These are phyloP conservation scores for Cryptomeria japonica DNA, from an alignment of 75 land plant species.

Conservation along the genomic window DNA sequence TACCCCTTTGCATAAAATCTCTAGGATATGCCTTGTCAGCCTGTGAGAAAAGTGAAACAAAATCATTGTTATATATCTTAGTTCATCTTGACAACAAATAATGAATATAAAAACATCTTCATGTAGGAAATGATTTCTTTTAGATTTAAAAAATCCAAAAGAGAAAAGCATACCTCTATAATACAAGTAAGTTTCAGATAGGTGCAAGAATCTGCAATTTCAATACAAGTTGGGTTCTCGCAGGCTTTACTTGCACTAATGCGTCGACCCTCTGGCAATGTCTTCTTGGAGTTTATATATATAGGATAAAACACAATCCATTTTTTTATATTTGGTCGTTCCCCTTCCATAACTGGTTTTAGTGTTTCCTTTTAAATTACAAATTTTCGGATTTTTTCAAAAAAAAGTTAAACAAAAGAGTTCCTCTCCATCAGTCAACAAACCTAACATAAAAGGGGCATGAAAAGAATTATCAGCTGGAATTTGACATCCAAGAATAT, in stretches of 20 bases:
- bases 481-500: neutral
- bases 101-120: too few species aligned
- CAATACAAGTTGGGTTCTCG: slow-evolving; percentile 80
- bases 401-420: neutral
- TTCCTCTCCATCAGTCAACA: neutral
- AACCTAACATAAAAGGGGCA: neutral
- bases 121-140: neutral
- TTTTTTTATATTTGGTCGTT: slow-evolving; percentile 38
- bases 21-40: slow-evolving; percentile 86
- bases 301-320: slow-evolving; percentile 82
- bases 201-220: slow-evolving; percentile 77
- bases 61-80: neutral
- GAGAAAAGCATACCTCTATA: slow-evolving; percentile 55
- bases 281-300: slow-evolving; percentile 92
- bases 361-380: neutral
- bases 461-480: neutral
- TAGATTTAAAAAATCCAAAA: neutral
- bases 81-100: neutral
- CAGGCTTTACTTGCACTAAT: slow-evolving; percentile 62
- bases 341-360: slow-evolving; percentile 27
- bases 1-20: slow-evolving; percentile 88
- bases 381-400: neutral
- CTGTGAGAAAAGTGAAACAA: slow-evolving; percentile 28
- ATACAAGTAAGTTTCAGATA: slow-evolving; percentile 60
- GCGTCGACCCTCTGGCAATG: slow-evolving; percentile 80